phyloP scores from a whole-genome alignment of 2,329 filamentous ascomycete species.

The Sporothrix sp. region DNA sequence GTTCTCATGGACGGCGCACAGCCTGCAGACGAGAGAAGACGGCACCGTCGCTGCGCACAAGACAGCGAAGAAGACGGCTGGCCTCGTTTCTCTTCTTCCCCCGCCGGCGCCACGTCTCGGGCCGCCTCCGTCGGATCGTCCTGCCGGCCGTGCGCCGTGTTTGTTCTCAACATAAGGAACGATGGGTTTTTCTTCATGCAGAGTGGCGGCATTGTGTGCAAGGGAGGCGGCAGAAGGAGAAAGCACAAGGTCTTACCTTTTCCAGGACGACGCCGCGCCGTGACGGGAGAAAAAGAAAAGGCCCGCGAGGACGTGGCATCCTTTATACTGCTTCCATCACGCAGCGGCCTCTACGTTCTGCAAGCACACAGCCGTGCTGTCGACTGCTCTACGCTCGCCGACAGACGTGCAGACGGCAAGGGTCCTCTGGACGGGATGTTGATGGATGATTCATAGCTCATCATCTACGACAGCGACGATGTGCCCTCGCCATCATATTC shows the following conservation, averaged over 20 bases:
- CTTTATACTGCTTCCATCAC: too few species aligned
- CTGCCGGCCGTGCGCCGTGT: not conserved
- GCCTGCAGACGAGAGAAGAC: not conserved
- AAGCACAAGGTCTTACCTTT: not conserved
- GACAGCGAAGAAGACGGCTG: not conserved
- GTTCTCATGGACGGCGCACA: constrained; percentile 11
- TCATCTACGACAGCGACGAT: not conserved
- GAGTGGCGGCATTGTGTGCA: not conserved
- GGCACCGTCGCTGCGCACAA: not conserved
- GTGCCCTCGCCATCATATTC: not conserved
- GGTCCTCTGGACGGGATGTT: not conserved
- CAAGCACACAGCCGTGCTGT: too few species aligned
- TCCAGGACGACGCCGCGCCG: too few species aligned
- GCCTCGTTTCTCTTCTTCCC: not conserved
- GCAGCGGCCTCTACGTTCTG: too few species aligned
- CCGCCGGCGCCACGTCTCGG: not conserved
- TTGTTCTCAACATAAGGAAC: constrained; percentile 18
- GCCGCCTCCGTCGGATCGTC: not conserved
- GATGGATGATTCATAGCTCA: constrained; percentile 13
- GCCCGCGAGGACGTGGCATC: too few species aligned
- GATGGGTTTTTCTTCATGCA: constrained; percentile 16
- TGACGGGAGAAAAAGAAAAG: too few species aligned
- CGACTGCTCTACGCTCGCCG: too few species aligned
- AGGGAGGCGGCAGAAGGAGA: not conserved
- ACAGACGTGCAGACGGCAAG: too few species aligned